Base-by-base conservation (phyloP, 441 rosid species). In the Populus hybrid region DNA sequence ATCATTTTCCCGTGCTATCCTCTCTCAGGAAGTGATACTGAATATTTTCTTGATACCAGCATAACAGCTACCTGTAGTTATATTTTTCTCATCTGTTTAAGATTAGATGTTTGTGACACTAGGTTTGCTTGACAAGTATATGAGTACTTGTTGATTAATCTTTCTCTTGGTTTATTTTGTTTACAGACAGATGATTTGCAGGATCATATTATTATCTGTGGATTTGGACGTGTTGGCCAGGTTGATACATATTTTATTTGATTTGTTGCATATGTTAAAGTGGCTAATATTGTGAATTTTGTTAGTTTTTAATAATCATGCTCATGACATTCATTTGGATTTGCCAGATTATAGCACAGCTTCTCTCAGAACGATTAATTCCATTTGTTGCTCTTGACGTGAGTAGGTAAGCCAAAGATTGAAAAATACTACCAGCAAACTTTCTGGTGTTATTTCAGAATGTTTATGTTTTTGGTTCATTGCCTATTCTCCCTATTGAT, bases 191-290 rank as follows among this genome's bases (percentile, higher is more conserved):
- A 96, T 88, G 99, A 96, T 86, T 88, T 96, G 88, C 98, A 92
- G 83, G 98, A 86, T 84, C 99, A 96, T 82, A 96, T 96, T 73
- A 93, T 96, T 79, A 83, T 96, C 46, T 96, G 99, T 78, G 99
- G 99, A 85, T 96, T 93, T 81, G 98, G 99, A 81, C 98, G 99
- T 75, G 96, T 92, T 85, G 99, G 99, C 75, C 98, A 95, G 98
- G 99, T 93, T 67, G 75, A 77, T 66, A 59, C n/a, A 16, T 68
- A 34, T 71, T 38, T 23, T 65, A 38, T 78, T 69, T 76, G 61
- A 34, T 73, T 42, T 74, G 70, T 76, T 59, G 67, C 3, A 4
- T 32, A 30, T 30, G 32, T 30, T 59, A 3, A 35, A 73, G 12
- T 20, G 24, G 40, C 67, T 21, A 18, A n/a, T 71, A 32, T 20